Evolutionary conservation across 2,329 filamentous ascomycete species (phyloP).

Genomic region (Botrytis galanthina): DNA sequence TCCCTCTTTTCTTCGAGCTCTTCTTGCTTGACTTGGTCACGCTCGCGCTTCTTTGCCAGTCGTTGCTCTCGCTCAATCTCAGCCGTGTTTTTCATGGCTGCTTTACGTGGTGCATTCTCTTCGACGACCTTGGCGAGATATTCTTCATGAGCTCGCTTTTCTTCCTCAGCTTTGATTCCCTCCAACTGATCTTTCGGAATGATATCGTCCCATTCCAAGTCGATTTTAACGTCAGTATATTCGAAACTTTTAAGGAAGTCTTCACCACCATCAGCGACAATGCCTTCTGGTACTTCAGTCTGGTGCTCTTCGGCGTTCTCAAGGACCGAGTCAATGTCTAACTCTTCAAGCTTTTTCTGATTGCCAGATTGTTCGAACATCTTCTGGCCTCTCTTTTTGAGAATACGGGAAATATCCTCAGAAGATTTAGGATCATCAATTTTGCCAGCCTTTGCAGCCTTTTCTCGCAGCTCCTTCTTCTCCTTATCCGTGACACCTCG

Average conservation of each 20-base stretch:
- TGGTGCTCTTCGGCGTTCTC: conserved; percentile 97
- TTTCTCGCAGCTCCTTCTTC: conserved; percentile 69
- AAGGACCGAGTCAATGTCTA: conserved; percentile 95
- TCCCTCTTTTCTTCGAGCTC: conserved; percentile 64
- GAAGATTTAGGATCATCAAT: conserved; percentile 82
- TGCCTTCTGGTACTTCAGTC: conserved; percentile 90
- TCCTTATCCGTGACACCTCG: conserved; percentile 94
- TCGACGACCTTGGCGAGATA: conserved; percentile 81
- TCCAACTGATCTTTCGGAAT: conserved; percentile 93
- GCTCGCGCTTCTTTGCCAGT: conserved; percentile 63
- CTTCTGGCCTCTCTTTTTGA: conserved; percentile 97
- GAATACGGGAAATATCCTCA: conserved; percentile 92
- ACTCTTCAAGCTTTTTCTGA: conserved; percentile 91
- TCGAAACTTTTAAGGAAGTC: conserved; percentile 89
- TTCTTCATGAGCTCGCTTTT: conserved; percentile 76
- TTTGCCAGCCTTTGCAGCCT: conserved; percentile 77
- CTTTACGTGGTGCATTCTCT: conserved; percentile 79
- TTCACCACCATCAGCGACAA: conserved; percentile 93
- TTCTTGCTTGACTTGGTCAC: conserved; percentile 66
- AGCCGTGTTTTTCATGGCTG: conserved; percentile 54
- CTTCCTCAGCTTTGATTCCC: conserved; percentile 84
- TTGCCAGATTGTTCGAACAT: conserved; percentile 99
- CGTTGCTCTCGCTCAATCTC: conserved; percentile 64
- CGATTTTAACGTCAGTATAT: conserved; percentile 96
- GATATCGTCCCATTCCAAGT: conserved; percentile 97